These are phyloP conservation scores for Nitzschia sp. DNA, from an alignment of 108 stramenopile genomes.

Conservation along the genomic window DNA sequence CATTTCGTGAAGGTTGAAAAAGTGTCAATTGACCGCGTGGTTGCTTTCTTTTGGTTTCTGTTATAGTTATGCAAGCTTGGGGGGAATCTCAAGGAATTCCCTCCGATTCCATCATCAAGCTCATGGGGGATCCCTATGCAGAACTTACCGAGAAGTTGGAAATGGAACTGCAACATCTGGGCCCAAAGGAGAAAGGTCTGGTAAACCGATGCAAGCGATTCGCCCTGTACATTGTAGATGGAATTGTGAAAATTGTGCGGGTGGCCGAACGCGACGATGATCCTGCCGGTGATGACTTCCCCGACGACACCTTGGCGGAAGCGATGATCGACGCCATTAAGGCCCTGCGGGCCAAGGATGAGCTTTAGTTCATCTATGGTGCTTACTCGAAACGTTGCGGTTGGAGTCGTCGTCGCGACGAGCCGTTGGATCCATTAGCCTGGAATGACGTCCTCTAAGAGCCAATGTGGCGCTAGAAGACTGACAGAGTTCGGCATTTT, in stretches of 20 bases:
- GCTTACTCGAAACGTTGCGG: neutral
- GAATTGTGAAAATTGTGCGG: slow-evolving; percentile 50
- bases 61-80: slow-evolving; percentile 36
- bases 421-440: neutral
- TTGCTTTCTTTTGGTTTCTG: slow-evolving; percentile 35
- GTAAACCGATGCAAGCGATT: slow-evolving; percentile 73
- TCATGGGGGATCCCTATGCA: slow-evolving; percentile 65
- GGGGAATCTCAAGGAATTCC: slow-evolving; percentile 55
- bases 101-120: slow-evolving; percentile 43
- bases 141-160: slow-evolving; percentile 60
- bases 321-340: slow-evolving; percentile 35
- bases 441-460: slow-evolving; percentile 5
- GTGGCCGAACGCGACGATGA: slow-evolving; percentile 61
- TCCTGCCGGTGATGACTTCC: slow-evolving; percentile 37
- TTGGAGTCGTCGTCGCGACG: no score
- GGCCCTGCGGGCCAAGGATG: slow-evolving; percentile 3
- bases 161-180: slow-evolving; percentile 64
- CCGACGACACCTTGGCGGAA: slow-evolving; percentile 36
- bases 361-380: slow-evolving; percentile 6
- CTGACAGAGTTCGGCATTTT: no score
- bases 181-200: slow-evolving; percentile 53
- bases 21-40: no score
- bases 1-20: no score
- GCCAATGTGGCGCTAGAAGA: neutral
- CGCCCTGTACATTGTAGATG: slow-evolving; percentile 65